These are phyloP conservation scores for Tolypocladium paradoxum DNA, from an alignment of 2,329 filamentous ascomycete species.

Conservation along the genomic window DNA sequence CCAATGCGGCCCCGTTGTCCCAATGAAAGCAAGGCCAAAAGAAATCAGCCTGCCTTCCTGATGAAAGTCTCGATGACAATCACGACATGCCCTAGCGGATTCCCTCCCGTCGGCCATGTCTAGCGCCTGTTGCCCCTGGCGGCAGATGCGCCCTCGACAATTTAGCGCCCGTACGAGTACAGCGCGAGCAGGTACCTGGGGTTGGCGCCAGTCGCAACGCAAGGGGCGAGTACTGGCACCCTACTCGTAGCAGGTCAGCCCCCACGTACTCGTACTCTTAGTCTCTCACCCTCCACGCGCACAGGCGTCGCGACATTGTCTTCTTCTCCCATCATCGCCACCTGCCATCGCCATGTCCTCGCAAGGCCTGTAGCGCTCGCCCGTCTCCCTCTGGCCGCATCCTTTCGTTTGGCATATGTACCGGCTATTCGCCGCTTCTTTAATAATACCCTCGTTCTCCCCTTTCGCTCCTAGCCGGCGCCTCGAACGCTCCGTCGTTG, in stretches of 20 bases:
- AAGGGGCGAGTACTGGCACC: not conserved
- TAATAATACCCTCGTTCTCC: not conserved
- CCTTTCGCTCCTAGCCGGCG: not conserved
- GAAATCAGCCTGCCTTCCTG: too few relatives aligned
- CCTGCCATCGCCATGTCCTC: not conserved
- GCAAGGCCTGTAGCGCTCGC: not conserved
- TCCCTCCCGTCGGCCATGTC: not conserved
- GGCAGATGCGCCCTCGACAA: not conserved
- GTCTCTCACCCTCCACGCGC: not conserved
- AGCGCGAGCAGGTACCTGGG: not conserved
- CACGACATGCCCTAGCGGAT: not conserved
- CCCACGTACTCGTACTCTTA: too few relatives aligned
- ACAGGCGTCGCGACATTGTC: not conserved
- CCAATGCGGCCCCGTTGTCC: too few relatives aligned
- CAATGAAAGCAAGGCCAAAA: not conserved
- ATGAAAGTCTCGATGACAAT: too few relatives aligned
- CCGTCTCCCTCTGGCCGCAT: not conserved
- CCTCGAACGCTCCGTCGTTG: not conserved
- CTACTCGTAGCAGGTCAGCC: not conserved
- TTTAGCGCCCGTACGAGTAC: not conserved
- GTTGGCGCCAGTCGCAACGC: not conserved
- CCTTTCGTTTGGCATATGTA: conserved; percentile 1
- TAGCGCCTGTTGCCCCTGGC: not conserved
- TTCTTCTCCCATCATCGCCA: not conserved
- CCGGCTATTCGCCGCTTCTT: not conserved